Evolutionary conservation across 371 early-diverging fungal genomes (phyloP).

Genomic region (Mucor mucedo): DNA sequence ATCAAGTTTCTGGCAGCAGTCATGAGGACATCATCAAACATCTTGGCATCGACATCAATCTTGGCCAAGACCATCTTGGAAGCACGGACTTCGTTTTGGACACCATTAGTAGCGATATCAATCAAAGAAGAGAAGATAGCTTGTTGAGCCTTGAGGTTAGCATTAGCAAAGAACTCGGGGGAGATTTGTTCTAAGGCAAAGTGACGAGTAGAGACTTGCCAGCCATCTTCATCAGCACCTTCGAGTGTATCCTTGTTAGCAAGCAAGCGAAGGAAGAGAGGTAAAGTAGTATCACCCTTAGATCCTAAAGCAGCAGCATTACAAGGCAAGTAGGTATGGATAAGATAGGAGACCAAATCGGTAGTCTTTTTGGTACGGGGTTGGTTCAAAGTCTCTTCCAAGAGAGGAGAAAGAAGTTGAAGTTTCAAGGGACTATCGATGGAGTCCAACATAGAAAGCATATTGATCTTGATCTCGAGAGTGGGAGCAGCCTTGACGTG

Average conservation of each 20-base stretch:
- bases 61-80: constrained; percentile 62
- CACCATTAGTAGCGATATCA: constrained; percentile 68
- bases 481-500: constrained; percentile 62
- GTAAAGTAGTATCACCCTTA: constrained; percentile 54
- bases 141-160: constrained; percentile 52
- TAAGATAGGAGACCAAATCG: constrained; percentile 57
- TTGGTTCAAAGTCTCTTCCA: constrained; percentile 49
- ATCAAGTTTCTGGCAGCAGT: constrained; percentile 33
- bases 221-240: constrained; percentile 58
- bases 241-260: constrained; percentile 39
- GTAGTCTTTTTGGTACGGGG: constrained; percentile 38
- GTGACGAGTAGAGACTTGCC: constrained; percentile 61
- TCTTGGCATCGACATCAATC: constrained; percentile 59
- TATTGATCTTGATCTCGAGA: constrained; percentile 48
- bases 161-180: constrained; percentile 55
- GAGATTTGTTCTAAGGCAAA: constrained; percentile 66
- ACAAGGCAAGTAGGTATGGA: constrained; percentile 66
- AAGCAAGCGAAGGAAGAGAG: constrained; percentile 55
- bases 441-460: constrained; percentile 59
- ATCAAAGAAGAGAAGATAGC: constrained; percentile 66
- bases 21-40: constrained; percentile 37
- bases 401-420: constrained; percentile 66
- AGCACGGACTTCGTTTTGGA: constrained; percentile 61
- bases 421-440: constrained; percentile 68
- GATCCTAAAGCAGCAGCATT: constrained; percentile 56